Evolutionary conservation across 1,284 basidiomycete species (phyloP).

Genomic region (Trichosporon inkin): DNA sequence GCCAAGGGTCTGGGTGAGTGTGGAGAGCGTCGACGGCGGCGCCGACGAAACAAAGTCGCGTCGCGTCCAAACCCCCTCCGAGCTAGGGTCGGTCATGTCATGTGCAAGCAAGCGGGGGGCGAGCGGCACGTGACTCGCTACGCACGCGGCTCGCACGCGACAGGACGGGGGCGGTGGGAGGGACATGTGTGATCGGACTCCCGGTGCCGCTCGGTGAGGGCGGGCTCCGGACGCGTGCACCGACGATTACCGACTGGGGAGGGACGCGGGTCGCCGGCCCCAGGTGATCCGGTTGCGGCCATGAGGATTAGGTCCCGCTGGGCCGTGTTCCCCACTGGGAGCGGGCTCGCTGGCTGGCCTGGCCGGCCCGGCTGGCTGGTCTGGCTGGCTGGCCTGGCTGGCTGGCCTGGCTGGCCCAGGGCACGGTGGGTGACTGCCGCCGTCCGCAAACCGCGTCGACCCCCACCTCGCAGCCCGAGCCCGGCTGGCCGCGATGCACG

Average conservation of each 20-base stretch:
- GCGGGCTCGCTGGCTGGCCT: too few species aligned
- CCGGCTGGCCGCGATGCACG: neutral
- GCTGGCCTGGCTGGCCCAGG: too few species aligned
- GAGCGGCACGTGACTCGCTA: too few species aligned
- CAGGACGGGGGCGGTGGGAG: too few species aligned
- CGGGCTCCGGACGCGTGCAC: neutral
- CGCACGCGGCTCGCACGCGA: neutral
- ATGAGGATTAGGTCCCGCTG: neutral
- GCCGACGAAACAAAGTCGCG: neutral
- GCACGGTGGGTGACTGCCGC: neutral
- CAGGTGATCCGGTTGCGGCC: slow-evolving; percentile 1
- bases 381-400: too few species aligned
- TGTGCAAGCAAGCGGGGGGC: neutral
- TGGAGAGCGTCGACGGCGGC: neutral
- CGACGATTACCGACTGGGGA: slow-evolving; percentile 1
- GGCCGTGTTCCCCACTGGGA: neutral
- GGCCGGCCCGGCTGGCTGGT: too few species aligned
- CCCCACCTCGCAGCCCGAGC: neutral
- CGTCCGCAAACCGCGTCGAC: slow-evolving; percentile 8
- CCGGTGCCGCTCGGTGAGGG: slow-evolving; percentile 4
- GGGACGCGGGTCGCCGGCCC: slow-evolving; percentile 5
- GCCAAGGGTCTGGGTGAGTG: neutral
- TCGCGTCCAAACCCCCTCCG: neutral
- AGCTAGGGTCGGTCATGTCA: neutral
- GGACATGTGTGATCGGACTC: neutral